phyloP scores from a whole-genome alignment of 768 basidiomycete genomes.

The Suillus hirtellus region DNA sequence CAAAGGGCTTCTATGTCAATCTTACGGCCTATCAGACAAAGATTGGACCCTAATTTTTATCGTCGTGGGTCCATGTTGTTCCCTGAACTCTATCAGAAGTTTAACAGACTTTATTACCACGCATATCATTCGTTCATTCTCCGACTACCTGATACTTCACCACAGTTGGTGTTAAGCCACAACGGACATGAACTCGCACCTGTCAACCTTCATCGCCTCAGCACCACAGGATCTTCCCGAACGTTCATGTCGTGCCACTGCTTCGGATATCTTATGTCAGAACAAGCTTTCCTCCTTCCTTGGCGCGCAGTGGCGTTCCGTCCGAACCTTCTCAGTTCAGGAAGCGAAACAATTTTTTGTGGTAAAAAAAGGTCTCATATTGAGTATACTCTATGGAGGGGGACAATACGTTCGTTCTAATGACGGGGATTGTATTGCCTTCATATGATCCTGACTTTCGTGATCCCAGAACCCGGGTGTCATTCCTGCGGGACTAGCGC shows the following conservation, averaged over 20 bases:
- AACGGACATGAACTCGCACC: neutral
- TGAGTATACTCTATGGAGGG: neutral
- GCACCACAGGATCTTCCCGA: neutral
- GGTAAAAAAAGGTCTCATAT: neutral
- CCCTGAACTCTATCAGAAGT: neutral
- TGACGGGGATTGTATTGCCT: neutral
- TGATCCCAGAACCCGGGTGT: neutral
- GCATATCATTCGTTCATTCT: neutral
- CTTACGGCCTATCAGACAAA: neutral
- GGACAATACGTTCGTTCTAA: neutral
- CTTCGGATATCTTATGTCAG: neutral
- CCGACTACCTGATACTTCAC: neutral
- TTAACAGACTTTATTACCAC: neutral
- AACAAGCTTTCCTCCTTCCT: neutral
- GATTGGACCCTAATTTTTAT: neutral
- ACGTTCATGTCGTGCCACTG: neutral
- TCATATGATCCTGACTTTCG: neutral
- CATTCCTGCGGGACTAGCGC: neutral
- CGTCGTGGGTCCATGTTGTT: neutral
- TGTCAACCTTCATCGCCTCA: neutral
- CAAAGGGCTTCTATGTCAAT: neutral
- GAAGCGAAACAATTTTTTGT: neutral
- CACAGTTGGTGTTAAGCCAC: neutral
- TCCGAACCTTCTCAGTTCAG: neutral
- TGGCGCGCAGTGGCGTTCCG: neutral